Evolutionary conservation across 352 stramenopile genomes (phyloP).

Genomic region (Phytopythium helicoides): DNA sequence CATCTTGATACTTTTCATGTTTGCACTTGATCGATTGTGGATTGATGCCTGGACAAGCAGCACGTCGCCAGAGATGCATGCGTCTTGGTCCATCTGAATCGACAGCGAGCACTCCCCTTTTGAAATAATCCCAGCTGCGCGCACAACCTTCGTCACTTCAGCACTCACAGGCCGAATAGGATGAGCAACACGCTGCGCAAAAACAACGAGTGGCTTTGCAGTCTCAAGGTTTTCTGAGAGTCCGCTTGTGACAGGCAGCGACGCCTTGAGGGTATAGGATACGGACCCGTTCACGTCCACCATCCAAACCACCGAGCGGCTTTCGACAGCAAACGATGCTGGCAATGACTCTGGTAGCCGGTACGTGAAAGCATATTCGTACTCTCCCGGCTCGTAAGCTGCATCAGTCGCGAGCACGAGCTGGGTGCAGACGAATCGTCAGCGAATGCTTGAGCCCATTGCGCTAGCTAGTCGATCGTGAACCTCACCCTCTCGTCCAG

Average conservation of each 20-base stretch:
- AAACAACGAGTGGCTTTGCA: constrained; percentile 20
- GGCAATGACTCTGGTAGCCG: constrained; percentile 40
- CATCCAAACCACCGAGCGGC: constrained; percentile 22
- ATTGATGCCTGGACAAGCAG: constrained; percentile 24
- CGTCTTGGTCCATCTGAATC: constrained; percentile 21
- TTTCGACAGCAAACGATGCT: constrained; percentile 38
- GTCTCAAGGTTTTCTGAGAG: constrained; percentile 69
- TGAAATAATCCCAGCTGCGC: constrained; percentile 27
- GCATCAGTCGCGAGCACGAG: not conserved
- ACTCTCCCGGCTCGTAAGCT: constrained; percentile 23
- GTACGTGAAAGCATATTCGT: constrained; percentile 69
- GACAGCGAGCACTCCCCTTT: constrained; percentile 26
- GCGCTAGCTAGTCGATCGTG: too few relatives aligned
- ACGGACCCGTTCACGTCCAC: constrained; percentile 56
- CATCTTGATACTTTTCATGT: constrained; percentile 30
- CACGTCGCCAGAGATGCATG: constrained; percentile 21
- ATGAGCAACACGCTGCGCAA: constrained; percentile 19
- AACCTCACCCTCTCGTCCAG: not conserved
- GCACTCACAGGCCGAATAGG: constrained; percentile 17
- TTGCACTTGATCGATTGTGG: constrained; percentile 22
- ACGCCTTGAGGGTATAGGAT: constrained; percentile 60
- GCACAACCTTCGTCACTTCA: constrained; percentile 16
- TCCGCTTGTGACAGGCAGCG: constrained; percentile 59
- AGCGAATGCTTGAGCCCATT: too few relatives aligned
- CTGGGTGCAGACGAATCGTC: not conserved